Evolutionary conservation across 345 rosid genomes (phyloP).

Genomic region (Passiflora organensis): DNA sequence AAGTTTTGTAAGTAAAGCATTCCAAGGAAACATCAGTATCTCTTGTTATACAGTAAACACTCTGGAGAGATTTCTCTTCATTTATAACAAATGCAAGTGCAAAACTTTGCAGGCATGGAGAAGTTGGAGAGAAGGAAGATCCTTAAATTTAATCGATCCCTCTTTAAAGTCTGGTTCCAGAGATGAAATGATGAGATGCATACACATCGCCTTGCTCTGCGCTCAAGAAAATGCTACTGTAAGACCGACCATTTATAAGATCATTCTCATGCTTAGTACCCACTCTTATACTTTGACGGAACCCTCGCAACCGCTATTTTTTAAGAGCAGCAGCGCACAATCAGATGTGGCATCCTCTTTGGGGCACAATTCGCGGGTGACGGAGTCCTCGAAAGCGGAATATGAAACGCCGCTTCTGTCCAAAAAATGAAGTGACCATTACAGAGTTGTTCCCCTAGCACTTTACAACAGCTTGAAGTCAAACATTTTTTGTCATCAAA

Average conservation of each 20-base stretch:
- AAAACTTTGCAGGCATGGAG: constrained; percentile 44
- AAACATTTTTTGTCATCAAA: constrained; percentile 1
- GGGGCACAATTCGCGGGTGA: too few species aligned
- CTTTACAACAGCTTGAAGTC: constrained; percentile 38
- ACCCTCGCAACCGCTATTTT: too few species aligned
- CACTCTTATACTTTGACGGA: too few species aligned
- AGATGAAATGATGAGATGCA: constrained; percentile 39
- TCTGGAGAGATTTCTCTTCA: neutral
- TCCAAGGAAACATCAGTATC: too few species aligned
- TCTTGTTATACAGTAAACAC: too few species aligned
- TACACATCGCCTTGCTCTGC: constrained; percentile 52
- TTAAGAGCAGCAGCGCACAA: too few species aligned
- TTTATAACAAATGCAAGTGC: neutral
- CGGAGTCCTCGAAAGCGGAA: too few species aligned
- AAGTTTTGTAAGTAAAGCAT: too few species aligned
- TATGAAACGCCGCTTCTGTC: too few species aligned
- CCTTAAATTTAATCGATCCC: constrained; percentile 31
- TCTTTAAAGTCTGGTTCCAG: constrained; percentile 19
- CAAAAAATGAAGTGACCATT: too few species aligned
- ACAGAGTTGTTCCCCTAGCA: too few species aligned
- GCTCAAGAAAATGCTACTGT: constrained; percentile 41
- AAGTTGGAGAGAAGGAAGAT: constrained; percentile 39
- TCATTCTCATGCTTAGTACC: constrained; percentile 49
- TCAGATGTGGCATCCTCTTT: too few species aligned
- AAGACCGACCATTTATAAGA: constrained; percentile 46